Evolutionary conservation across 2,329 filamentous ascomycete genomes (phyloP).

Genomic region (Colletotrichum sansevieriae): DNA sequence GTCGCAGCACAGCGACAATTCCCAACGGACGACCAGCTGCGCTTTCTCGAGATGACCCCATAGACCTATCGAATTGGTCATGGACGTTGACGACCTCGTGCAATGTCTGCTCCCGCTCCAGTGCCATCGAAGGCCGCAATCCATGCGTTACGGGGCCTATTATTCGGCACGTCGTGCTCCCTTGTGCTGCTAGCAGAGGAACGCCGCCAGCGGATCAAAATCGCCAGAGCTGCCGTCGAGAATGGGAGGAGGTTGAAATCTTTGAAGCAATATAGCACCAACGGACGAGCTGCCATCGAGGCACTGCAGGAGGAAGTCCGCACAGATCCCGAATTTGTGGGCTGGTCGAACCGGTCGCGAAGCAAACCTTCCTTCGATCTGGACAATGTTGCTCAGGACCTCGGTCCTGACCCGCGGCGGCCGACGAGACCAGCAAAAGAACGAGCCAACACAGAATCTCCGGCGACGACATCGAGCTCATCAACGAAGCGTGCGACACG

Average conservation of each 20-base stretch:
- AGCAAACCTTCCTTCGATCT: conserved; percentile 7
- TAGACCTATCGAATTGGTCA: conserved; percentile 29
- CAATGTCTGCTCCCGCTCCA: conserved; percentile 61
- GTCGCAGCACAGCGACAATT: conserved; percentile 1
- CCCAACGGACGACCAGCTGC: not conserved
- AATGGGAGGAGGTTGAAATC: conserved; percentile 66
- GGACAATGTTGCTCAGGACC: conserved; percentile 13
- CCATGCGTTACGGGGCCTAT: conserved; percentile 67
- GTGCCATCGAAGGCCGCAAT: conserved; percentile 68
- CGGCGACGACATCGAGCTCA: not conserved
- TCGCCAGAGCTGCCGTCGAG: conserved; percentile 62
- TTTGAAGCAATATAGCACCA: conserved; percentile 49
- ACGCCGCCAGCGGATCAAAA: conserved; percentile 66
- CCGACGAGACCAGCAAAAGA: conserved; percentile 17
- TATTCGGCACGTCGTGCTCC: conserved; percentile 70
- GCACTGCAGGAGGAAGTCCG: conserved; percentile 45
- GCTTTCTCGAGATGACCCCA: conserved; percentile 23
- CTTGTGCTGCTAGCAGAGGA: conserved; percentile 68
- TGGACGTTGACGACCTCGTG: conserved; percentile 38
- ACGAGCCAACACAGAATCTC: not conserved
- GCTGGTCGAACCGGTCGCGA: conserved; percentile 44
- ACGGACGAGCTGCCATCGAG: conserved; percentile 34
- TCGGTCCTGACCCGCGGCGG: conserved; percentile 22
- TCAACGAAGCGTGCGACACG: not conserved
- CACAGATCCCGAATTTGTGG: conserved; percentile 43